Evolutionary conservation across 2,329 filamentous ascomycete genomes (phyloP), one percentile per base, ranked within the genome.

Genomic region (Cadophora malorum): DNA sequence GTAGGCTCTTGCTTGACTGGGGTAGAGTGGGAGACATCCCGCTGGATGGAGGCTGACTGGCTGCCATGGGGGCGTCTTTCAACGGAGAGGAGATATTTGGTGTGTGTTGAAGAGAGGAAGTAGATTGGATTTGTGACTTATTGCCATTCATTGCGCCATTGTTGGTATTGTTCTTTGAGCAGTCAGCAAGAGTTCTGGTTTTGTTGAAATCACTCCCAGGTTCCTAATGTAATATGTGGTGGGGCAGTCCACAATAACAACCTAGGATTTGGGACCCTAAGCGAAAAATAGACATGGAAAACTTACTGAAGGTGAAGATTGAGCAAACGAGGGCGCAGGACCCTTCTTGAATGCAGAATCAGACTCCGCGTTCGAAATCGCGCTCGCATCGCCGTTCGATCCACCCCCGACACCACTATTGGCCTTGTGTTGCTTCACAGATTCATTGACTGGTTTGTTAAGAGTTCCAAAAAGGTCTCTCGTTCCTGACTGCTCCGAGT

Each of bases 401-500:
- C 49, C 33, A 28, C 31, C 21, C 4, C 33, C 28, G 25, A 31
- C n/a, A 10, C 25, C 59, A 31, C 41, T 38, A 53, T 72, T 71
- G 38, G 56, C 19, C n/a, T 70, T 67, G 33, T 70, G 67, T 31
- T 71, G 50, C 10, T 67, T 62, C 25, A 68, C 58, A 16, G 63
- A 64, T 16, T 69, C 60, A 62, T 67, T 66, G 25, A 73, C 66
- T 31, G 73, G 69, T 63, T 73, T 71, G 50, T 72, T 73, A 25
- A 74, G 63, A 55, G 67, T 70, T 49, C 69, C 67, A 41, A 74
- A 72, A 16, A 70, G 35, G 23, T 71, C 67, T 8, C 52, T 64
- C 23, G 63, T 63, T 23, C 64, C 50, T 16, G 50, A 52, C 8
- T 63, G n/a, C 41, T 41, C 55, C 31, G 64, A 53, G 28, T 59